Percentiles rank a stretch among this genome's conserved stretches.
Evolutionary conservation across 164 flowering plant species (phyloP).

Genomic region (Annona squamosa): DNA sequence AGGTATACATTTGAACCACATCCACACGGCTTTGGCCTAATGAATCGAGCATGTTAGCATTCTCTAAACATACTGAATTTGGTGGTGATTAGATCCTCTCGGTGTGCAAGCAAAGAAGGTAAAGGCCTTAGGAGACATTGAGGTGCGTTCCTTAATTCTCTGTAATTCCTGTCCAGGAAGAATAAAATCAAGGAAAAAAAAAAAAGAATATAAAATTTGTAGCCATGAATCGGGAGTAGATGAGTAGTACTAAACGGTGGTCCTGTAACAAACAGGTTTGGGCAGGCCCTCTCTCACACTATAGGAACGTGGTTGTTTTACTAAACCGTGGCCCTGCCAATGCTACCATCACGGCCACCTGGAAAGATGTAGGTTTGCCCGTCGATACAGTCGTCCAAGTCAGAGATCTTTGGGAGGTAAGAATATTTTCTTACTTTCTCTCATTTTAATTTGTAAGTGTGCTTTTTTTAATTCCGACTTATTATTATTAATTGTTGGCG

Average conservation of each 20-base stretch:
- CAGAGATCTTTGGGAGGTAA: constrained; percentile 80
- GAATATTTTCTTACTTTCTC: not conserved
- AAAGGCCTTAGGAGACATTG: constrained; percentile 50
- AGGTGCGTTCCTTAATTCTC: constrained; percentile 35
- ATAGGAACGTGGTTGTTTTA: constrained; percentile 50
- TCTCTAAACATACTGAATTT: too few relatives aligned
- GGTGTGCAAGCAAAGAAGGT: constrained; percentile 83
- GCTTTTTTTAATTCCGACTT: not conserved
- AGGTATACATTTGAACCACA: constrained; percentile 27
- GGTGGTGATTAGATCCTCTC: constrained; percentile 37
- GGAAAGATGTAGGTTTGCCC: constrained; percentile 71
- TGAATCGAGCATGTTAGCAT: too few relatives aligned
- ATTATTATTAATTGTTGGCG: constrained; percentile 7
- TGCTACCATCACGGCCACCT: constrained; percentile 42
- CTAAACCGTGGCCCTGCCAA: constrained; percentile 40
- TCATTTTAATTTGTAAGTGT: not conserved
- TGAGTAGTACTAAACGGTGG: not conserved
- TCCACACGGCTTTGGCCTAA: too few relatives aligned
- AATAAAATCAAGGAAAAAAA: too few relatives aligned
- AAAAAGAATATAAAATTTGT: too few relatives aligned
- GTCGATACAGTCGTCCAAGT: constrained; percentile 33
- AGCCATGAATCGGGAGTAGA: too few relatives aligned
- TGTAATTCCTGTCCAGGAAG: too few relatives aligned
- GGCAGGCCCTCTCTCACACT: constrained; percentile 71
- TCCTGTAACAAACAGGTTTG: constrained; percentile 41